Evolutionary conservation across 2,329 filamentous ascomycete species (phyloP), one percentile per base, ranked within the genome.

Genomic region (Aaosphaeria pasadenensis): DNA sequence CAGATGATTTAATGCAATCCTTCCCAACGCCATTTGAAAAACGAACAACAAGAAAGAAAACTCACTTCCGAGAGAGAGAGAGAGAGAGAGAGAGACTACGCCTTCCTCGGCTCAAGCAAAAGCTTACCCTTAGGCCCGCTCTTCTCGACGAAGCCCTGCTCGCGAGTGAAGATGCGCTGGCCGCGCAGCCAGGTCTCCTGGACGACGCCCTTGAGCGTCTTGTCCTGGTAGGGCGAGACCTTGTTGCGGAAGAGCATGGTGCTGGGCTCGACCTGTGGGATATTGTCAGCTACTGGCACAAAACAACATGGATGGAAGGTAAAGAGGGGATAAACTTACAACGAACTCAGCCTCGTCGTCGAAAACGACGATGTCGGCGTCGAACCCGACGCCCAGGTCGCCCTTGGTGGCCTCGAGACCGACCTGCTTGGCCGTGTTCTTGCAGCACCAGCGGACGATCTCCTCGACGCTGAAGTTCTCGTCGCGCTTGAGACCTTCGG

Each of bases 171-270:
- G n/a, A 96, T 79, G 66, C 81, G 85, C 54, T 74, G 75, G 0
- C 91, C 91, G 5, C 91, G 79, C 52, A 96, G 64, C 88, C 89
- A 96, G 6, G 91, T 96, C 78, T 95, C 89, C 49, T 74, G 77
- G 7, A 96, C 91, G 50, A 90, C 82, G 1, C 91, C 91, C 42
- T 78, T 81, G 60, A 96, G 85, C 31, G 76, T 79, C 70, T 86
- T 87, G 17, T 89, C 89, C 68, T 96, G 87, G 78, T 95, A 96
- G 0, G 91, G 91, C 48, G 86, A 91, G 76, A 90, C 91, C 64
- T 90, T 89, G 71, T 96, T 96, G 71, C 90, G 86, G 81, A 95
- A 99, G 57, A 94, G 81, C 91, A 99, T 95, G 43, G 90, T 89
- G 52, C 81, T 84, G n/a, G 63, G 72, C 63, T 74, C 72, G 45